Evolutionary conservation across 2,329 filamentous ascomycete species (phyloP).

Genomic region (Pyricularia grisea): DNA sequence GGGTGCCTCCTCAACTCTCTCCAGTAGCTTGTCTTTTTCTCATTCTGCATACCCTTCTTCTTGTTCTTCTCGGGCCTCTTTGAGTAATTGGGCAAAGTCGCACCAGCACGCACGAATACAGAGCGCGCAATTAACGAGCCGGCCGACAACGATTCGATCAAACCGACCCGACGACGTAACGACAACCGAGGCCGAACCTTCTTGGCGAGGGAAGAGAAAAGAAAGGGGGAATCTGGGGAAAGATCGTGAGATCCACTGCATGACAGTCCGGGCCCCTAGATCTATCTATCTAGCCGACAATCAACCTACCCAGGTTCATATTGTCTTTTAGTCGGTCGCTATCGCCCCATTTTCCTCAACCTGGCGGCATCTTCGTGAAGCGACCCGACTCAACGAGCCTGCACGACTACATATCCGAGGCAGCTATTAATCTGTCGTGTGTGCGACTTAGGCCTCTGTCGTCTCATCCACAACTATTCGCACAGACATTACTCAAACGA

Average conservation of each 20-base stretch:
- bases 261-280: not conserved
- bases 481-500: not conserved
- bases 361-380: not conserved
- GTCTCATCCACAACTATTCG: not conserved
- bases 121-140: not conserved
- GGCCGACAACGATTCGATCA: not conserved
- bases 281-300: not conserved
- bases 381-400: not conserved
- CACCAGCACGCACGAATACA: not conserved
- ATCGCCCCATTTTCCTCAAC: not conserved
- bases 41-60: not conserved
- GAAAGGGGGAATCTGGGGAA: not conserved
- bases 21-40: conserved; percentile 4
- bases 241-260: not conserved
- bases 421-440: not conserved
- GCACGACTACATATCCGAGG: not conserved
- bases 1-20: not conserved
- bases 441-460: not conserved
- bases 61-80: conserved; percentile 1
- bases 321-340: not conserved
- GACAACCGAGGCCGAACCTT: not conserved
- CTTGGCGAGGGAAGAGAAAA: not conserved
- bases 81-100: not conserved
- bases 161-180: not conserved
- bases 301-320: not conserved